Base-by-base conservation (phyloP, 495 filamentous ascomycete species). In the Podospora pseudoanserina region DNA sequence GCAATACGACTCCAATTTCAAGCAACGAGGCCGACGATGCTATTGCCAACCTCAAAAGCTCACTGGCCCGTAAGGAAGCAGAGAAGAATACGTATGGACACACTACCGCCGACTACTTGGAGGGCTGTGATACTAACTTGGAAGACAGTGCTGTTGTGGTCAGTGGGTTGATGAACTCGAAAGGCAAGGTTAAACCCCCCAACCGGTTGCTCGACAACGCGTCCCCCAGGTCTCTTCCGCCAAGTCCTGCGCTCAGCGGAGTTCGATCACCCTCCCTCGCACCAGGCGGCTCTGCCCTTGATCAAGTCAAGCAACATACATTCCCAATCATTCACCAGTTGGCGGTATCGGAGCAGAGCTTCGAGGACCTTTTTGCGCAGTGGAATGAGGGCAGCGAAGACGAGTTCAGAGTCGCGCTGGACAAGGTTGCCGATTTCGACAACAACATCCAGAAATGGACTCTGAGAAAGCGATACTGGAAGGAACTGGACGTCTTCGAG, bases 401-500 rank as follows among this genome's bases (percentile, higher is more conserved):
- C 34, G 88, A 90, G 60, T 80, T 85, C 39, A 79, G 79, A 55
- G 74, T 85, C 19, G 84, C 85, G 13, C 79, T 87, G 55, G 85
- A 88, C 39, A 85, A 86, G 65, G 84, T 88, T 60, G 88, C 87
- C 28, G 85, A 87, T 64, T 82, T 89, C 58, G 75, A 79, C 64
- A 61, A 73, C 34, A 81, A 86, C 56, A 76, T 80, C 3, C 84
- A 86, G 72, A 91, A 90, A 67, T 93, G 87, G 81, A 82, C 84
- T 64, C 79, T 94, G 60, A 86, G 81, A 72, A 91, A 91, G 74
- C 87, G 86, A 69, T 82, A 82, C 56, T 96, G 89, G 82, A 92
- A 90, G 72, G 93, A 97, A 67, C 81, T 97, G 32, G 90, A 97
- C 74, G 85, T 92, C 19, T 96, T 89, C 85, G 86, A 86, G 16